Evolutionary conservation across 1,284 basidiomycete genomes (phyloP).

Genomic region (Sporisorium sorghi): DNA sequence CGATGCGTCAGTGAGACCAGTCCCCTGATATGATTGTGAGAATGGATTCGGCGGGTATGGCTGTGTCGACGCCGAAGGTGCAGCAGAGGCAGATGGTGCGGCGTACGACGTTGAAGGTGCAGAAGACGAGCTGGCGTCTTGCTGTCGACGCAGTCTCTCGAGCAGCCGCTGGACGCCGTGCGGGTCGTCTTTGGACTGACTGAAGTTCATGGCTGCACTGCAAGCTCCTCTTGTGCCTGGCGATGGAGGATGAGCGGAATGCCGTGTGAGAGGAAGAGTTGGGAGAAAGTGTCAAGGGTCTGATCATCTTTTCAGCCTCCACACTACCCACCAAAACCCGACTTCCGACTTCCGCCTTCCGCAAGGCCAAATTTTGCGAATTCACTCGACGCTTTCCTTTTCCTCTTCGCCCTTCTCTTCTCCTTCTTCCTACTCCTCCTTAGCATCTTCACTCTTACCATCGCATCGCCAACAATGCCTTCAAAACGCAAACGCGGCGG

Average conservation of each 20-base stretch:
- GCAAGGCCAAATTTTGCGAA: conserved; percentile 2
- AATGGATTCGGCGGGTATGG: conserved; percentile 10
- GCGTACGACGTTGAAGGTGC: conserved; percentile 2
- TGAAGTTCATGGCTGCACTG: conserved; percentile 28
- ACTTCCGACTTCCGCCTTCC: conserved; percentile 14
- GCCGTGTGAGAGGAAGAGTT: not conserved
- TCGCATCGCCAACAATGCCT: conserved; percentile 21
- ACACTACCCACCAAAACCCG: no score
- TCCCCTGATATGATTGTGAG: not conserved
- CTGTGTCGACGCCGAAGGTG: conserved; percentile 1
- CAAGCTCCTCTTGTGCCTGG: not conserved
- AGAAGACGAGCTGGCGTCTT: conserved; percentile 20
- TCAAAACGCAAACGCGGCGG: conserved; percentile 49
- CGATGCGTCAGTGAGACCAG: not conserved
- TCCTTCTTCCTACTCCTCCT: not conserved
- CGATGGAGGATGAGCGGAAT: not conserved
- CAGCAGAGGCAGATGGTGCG: not conserved
- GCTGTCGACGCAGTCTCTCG: conserved; percentile 37
- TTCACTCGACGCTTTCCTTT: not conserved
- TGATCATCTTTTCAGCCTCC: conserved; percentile 2
- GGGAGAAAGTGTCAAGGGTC: not conserved
- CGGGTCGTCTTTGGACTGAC: conserved; percentile 25
- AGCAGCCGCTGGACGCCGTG: conserved; percentile 49
- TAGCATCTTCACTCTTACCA: not conserved
- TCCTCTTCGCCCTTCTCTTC: not conserved